Conservation (phyloP, 306 rosid species). For the Lathyrus sativus region DNA sequence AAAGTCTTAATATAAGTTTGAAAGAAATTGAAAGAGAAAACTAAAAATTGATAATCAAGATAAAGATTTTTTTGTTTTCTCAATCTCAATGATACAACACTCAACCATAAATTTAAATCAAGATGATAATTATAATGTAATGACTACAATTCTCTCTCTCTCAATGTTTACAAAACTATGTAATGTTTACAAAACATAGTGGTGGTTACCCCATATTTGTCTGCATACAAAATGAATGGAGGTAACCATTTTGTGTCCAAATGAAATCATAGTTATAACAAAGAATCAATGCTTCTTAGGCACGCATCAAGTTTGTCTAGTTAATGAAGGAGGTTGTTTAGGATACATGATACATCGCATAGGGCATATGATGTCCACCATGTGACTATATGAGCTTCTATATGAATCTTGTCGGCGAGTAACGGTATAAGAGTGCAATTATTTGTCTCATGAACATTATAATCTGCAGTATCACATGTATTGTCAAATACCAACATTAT, state of each 20-base stretch:
- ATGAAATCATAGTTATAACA: conserved; percentile 14
- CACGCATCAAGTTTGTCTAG: conserved; percentile 54
- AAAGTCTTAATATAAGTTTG: no score
- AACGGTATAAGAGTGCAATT: neutral
- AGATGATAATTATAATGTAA: no score
- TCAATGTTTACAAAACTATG: no score
- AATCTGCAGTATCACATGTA: conserved; percentile 28
- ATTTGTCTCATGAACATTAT: neutral
- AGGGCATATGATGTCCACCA: conserved; percentile 37
- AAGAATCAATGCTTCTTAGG: conserved; percentile 60
- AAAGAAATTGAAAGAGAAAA: no score
- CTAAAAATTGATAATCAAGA: no score
- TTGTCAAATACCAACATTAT: neutral
- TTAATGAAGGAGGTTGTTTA: conserved; percentile 35
- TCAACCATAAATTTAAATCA: no score
- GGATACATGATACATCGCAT: conserved; percentile 40
- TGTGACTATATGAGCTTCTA: conserved; percentile 26
- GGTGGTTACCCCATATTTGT: neutral
- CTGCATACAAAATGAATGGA: neutral
- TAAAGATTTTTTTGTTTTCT: no score
- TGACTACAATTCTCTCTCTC: no score
- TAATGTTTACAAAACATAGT: no score
- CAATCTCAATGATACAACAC: no score
- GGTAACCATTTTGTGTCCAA: neutral
- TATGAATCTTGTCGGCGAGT: conserved; percentile 2